phyloP scores from a whole-genome alignment of 1,284 basidiomycete genomes.

The Leccinum fuscescens region DNA sequence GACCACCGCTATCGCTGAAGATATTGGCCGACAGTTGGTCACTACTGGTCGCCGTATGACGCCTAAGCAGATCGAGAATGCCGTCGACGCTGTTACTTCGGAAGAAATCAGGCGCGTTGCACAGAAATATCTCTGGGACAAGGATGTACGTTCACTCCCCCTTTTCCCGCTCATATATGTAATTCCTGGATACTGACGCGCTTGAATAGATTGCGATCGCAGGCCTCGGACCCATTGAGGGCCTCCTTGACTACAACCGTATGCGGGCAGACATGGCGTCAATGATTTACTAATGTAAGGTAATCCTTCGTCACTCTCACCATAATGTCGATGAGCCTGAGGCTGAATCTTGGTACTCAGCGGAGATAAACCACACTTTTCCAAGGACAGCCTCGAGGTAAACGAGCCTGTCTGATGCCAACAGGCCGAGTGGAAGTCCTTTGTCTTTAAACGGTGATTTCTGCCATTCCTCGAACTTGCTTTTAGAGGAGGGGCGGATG shows the following conservation, averaged over 20 bases:
- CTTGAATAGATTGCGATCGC: constrained; percentile 69
- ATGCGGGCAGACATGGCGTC: constrained; percentile 81
- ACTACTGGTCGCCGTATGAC: constrained; percentile 89
- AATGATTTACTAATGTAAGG: constrained; percentile 55
- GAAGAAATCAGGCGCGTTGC: constrained; percentile 95
- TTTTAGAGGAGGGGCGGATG: constrained; percentile 50
- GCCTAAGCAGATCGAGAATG: constrained; percentile 91
- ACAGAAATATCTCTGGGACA: constrained; percentile 96
- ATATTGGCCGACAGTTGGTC: constrained; percentile 96
- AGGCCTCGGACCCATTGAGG: constrained; percentile 84
- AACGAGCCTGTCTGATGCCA: too few relatives aligned
- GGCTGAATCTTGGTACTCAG: too few relatives aligned
- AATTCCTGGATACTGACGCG: constrained; percentile 10
- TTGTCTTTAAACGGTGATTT: too few relatives aligned
- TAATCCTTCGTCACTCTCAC: background rate
- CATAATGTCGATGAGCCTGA: background rate
- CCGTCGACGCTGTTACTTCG: constrained; percentile 84
- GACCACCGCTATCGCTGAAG: constrained; percentile 95
- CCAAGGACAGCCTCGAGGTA: too few relatives aligned
- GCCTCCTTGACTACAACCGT: constrained; percentile 83
- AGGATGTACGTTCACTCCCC: constrained; percentile 62
- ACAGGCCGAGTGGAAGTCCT: too few relatives aligned
- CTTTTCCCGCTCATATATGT: constrained; percentile 9
- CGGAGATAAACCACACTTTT: too few relatives aligned
- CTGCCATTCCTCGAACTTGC: too few relatives aligned